phyloP scores from a whole-genome alignment of 1,284 basidiomycete genomes.

The Rhodotorula glutinis region DNA sequence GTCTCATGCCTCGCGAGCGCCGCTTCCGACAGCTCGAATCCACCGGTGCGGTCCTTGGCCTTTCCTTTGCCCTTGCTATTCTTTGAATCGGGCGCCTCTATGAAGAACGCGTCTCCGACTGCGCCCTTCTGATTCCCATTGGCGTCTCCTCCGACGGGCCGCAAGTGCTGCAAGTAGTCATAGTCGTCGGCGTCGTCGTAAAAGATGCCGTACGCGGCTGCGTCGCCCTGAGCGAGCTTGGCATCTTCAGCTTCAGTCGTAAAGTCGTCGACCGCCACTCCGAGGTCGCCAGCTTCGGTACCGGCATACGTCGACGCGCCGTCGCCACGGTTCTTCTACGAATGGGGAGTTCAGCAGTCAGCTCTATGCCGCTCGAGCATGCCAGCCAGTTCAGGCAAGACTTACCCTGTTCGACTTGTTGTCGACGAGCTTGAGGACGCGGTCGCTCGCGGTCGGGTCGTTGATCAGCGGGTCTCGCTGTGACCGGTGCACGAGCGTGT shows the following conservation, averaged over 20 bases:
- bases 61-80: slow-evolving; percentile 36
- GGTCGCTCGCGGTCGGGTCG: slow-evolving; percentile 81
- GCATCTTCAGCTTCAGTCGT: slow-evolving; percentile 47
- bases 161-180: slow-evolving; percentile 98
- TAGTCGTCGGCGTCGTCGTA: slow-evolving; percentile 92
- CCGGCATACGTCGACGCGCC: slow-evolving; percentile 12
- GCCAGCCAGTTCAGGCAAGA: no score
- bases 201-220: slow-evolving; percentile 84
- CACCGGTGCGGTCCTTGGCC: not conserved
- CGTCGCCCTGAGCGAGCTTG: slow-evolving; percentile 63
- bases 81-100: slow-evolving; percentile 33
- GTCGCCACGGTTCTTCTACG: not conserved
- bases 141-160: slow-evolving; percentile 63
- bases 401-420: slow-evolving; percentile 50
- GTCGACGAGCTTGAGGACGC: slow-evolving; percentile 81
- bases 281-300: not conserved
- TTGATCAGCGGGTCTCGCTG: slow-evolving; percentile 93
- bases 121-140: slow-evolving; percentile 43
- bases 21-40: slow-evolving; percentile 13
- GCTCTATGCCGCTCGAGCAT: not conserved
- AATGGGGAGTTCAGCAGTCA: not conserved
- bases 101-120: slow-evolving; percentile 49
- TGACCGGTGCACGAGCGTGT: slow-evolving; percentile 91
- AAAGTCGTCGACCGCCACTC: not conserved
- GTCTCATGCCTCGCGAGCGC: not conserved